Evolutionary conservation across 306 rosid genomes (phyloP).

Genomic region (Hippophae rhamnoides): DNA sequence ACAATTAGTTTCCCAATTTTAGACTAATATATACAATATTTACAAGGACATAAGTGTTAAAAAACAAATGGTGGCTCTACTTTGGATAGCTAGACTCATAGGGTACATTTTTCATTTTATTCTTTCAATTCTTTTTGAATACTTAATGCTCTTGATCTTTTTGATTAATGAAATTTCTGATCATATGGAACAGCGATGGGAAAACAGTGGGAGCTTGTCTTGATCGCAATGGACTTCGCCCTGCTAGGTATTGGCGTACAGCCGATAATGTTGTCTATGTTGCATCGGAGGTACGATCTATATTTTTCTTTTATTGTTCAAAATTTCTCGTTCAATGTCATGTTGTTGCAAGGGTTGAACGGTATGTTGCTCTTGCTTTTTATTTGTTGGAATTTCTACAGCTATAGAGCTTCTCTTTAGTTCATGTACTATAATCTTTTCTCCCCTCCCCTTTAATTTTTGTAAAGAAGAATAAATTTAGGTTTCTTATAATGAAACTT

Average conservation of each 20-base stretch:
- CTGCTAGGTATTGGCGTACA: conserved; percentile 99
- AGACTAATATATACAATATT: too few relatives aligned
- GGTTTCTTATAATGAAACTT: too few relatives aligned
- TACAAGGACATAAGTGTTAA: too few relatives aligned
- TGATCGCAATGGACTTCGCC: conserved; percentile 97
- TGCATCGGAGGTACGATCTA: conserved; percentile 84
- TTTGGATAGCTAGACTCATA: too few relatives aligned
- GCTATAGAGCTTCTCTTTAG: not conserved
- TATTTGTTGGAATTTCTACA: not conserved
- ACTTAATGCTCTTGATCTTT: not conserved
- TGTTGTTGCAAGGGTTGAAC: conserved; percentile 9
- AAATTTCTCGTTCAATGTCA: conserved; percentile 13
- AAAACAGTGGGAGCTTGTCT: conserved; percentile 97
- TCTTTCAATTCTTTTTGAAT: not conserved
- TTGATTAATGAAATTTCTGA: conserved; percentile 19
- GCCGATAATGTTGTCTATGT: conserved; percentile 93
- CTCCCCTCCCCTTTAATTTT: too few relatives aligned
- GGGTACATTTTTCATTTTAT: not conserved
- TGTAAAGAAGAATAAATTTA: too few relatives aligned
- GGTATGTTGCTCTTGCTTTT: conserved; percentile 9
- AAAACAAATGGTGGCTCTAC: too few relatives aligned
- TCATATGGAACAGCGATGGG: conserved; percentile 68
- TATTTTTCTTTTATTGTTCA: conserved; percentile 12
- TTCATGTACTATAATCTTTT: too few relatives aligned
- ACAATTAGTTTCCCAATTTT: not conserved